Conservation (phyloP, 1,284 basidiomycete species). For the Heterobasidion occidentale region DNA sequence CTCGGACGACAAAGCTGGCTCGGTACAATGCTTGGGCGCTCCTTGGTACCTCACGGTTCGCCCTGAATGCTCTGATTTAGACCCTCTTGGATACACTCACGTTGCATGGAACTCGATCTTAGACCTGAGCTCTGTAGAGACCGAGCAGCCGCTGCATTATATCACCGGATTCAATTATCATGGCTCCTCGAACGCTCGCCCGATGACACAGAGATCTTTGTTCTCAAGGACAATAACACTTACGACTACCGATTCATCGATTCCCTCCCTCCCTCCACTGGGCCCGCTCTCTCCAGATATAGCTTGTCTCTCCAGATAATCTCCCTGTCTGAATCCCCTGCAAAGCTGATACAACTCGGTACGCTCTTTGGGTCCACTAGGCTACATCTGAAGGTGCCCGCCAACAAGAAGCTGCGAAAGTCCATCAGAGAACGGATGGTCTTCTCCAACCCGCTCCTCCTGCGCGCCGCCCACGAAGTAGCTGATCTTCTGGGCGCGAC, state of each 20-base stretch:
- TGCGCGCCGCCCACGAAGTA: constrained; percentile 32
- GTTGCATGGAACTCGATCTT: constrained; percentile 68
- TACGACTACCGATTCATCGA: constrained; percentile 68
- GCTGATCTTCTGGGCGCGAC: constrained; percentile 34
- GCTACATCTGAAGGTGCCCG: constrained; percentile 36
- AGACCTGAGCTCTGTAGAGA: constrained; percentile 31
- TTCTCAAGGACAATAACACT: constrained; percentile 41
- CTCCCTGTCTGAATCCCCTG: constrained; percentile 27
- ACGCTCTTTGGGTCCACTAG: constrained; percentile 65
- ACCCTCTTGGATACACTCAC: constrained; percentile 49
- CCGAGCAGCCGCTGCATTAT: constrained; percentile 32
- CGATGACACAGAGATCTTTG: constrained; percentile 35
- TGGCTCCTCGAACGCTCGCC: constrained; percentile 36
- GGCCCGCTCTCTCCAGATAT: constrained; percentile 31
- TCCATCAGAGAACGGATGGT: constrained; percentile 45
- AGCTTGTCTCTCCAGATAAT: constrained; percentile 33
- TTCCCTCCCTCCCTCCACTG: constrained; percentile 23
- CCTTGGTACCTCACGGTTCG: constrained; percentile 17
- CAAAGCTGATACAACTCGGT: constrained; percentile 53
- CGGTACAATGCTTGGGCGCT: constrained; percentile 39
- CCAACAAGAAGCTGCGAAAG: constrained; percentile 32
- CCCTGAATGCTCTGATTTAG: constrained; percentile 46
- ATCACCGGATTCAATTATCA: constrained; percentile 38
- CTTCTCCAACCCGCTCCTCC: constrained; percentile 40
- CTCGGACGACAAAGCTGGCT: constrained; percentile 42